These are phyloP conservation scores for Ophiostoma ulmi DNA, from an alignment of 2,329 filamentous ascomycete species.

Conservation along the genomic window DNA sequence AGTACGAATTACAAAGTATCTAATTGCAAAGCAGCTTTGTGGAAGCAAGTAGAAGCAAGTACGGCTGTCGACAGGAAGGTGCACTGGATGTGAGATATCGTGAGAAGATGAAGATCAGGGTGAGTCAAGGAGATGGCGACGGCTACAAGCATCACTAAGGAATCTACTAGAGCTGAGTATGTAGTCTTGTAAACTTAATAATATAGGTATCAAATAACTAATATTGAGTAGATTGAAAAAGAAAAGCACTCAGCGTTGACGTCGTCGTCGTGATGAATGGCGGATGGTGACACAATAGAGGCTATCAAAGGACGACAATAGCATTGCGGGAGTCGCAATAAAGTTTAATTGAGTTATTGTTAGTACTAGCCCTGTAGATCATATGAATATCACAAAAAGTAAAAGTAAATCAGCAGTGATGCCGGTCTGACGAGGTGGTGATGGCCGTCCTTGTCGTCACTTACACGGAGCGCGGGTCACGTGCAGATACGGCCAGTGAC, in stretches of 20 bases:
- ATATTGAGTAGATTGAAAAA: too few relatives aligned
- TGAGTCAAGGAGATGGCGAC: neutral
- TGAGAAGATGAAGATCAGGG: neutral
- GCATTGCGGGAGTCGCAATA: neutral
- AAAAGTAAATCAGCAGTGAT: neutral
- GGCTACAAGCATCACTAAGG: neutral
- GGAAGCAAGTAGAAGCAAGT: neutral
- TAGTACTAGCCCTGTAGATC: neutral
- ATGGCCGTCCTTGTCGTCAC: neutral
- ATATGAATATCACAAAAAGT: neutral
- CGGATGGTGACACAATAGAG: neutral
- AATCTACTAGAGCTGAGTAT: too few relatives aligned
- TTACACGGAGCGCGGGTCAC: slow-evolving; percentile 6
- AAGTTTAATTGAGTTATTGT: neutral
- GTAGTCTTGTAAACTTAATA: too few relatives aligned
- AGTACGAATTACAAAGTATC: too few relatives aligned
- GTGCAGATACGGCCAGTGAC: neutral
- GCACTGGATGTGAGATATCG: neutral
- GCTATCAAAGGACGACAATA: neutral
- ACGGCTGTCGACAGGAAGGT: neutral
- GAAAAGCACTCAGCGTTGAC: too few relatives aligned
- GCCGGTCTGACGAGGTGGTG: slow-evolving; percentile 3
- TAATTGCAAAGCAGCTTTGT: too few relatives aligned
- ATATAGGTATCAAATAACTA: neutral
- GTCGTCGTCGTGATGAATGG: neutral